Evolutionary conservation across 768 basidiomycete species (phyloP).

Genomic region (Tylopilus plumbeoviolaceoides): DNA sequence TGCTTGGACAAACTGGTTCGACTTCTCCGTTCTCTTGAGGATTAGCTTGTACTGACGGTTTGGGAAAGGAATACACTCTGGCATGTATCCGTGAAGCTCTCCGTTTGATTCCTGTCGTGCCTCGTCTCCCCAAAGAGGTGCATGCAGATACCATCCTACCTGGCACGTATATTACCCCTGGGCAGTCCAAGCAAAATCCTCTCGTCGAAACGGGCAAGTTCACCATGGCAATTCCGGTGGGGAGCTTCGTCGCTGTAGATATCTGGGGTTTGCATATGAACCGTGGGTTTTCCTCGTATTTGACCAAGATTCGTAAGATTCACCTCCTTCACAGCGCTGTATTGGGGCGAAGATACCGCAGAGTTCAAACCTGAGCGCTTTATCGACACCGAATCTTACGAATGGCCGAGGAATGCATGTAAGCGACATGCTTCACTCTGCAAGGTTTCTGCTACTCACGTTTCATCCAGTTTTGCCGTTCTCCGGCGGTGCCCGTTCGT

Average conservation of each 20-base stretch:
- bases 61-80: conserved; percentile 37
- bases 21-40: neutral
- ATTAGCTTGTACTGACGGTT: neutral
- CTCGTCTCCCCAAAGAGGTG: conserved; percentile 35
- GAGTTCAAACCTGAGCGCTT: conserved; percentile 50
- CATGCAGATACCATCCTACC: conserved; percentile 34
- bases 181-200: conserved; percentile 2
- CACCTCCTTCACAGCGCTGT: conserved; percentile 32
- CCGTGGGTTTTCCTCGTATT: conserved; percentile 29
- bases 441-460: neutral
- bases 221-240: conserved; percentile 36
- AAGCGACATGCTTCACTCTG: neutral
- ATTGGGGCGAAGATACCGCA: conserved; percentile 44
- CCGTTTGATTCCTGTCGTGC: conserved; percentile 38
- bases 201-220: conserved; percentile 28
- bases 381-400: conserved; percentile 45
- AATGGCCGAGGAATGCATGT: conserved; percentile 40
- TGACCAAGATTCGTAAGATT: neutral
- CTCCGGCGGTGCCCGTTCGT: conserved; percentile 41
- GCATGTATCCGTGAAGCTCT: conserved; percentile 46
- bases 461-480: conserved; percentile 39
- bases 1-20: conserved; percentile 36
- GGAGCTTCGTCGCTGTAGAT: conserved; percentile 40
- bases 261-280: conserved; percentile 42
- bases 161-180: conserved; percentile 31